phyloP scores from a whole-genome alignment of 2,329 filamentous ascomycete species.

The Madurella mycetomatis region DNA sequence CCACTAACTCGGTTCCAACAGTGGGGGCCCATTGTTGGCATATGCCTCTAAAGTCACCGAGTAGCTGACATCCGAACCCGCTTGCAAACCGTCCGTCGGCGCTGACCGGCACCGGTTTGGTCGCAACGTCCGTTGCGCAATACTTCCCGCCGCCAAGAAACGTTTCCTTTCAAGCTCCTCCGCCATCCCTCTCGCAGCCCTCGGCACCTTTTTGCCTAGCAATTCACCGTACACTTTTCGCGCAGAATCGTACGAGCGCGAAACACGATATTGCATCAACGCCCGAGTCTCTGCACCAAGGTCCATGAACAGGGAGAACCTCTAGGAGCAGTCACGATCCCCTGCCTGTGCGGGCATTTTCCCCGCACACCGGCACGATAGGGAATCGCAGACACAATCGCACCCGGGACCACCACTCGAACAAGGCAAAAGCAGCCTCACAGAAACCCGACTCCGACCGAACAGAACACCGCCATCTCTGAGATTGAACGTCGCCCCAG shows the following conservation, averaged over 20 bases:
- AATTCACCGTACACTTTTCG: background rate
- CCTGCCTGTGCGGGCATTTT: slow-evolving; percentile 34
- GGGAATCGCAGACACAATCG: slow-evolving; percentile 14
- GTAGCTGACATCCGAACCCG: background rate
- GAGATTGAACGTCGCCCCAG: slow-evolving; percentile 8
- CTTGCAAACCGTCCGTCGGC: slow-evolving; percentile 11
- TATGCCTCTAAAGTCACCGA: background rate
- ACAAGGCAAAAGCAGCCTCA: slow-evolving; percentile 7
- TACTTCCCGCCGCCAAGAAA: slow-evolving; percentile 17
- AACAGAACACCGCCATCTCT: slow-evolving; percentile 10
- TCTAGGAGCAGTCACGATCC: slow-evolving; percentile 53
- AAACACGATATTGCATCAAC: background rate
- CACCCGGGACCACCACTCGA: slow-evolving; percentile 5
- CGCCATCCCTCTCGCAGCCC: slow-evolving; percentile 3
- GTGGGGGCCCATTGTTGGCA: background rate
- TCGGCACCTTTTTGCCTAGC: slow-evolving; percentile 1
- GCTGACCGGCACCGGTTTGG: slow-evolving; percentile 10
- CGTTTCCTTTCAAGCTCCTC: slow-evolving; percentile 17
- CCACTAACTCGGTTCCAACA: background rate
- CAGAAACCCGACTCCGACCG: background rate
- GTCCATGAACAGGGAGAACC: slow-evolving; percentile 56
- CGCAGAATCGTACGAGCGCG: background rate
- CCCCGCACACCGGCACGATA: slow-evolving; percentile 30
- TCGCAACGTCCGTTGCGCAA: background rate
- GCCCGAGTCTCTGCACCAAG: slow-evolving; percentile 18